Conservation (phyloP, 805 yeast genomes). For the Pichia nakasei region DNA sequence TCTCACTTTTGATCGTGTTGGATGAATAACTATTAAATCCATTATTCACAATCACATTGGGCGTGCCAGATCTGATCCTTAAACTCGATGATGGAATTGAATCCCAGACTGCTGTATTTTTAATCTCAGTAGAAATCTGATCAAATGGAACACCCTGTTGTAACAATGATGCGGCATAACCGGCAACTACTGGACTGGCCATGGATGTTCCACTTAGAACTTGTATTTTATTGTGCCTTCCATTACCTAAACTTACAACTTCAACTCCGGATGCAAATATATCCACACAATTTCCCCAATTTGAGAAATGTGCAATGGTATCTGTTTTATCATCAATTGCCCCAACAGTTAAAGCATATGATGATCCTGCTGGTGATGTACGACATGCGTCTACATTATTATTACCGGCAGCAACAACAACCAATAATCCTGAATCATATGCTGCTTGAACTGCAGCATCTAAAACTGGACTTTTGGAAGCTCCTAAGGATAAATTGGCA, state of each 20-base stretch:
- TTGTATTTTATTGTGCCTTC: neutral
- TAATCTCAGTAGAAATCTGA: constrained; percentile 34
- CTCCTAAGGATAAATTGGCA: constrained; percentile 76
- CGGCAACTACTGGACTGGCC: constrained; percentile 73
- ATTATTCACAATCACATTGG: constrained; percentile 43
- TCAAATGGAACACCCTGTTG: constrained; percentile 39
- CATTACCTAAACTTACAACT: constrained; percentile 42
- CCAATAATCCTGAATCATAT: constrained; percentile 55
- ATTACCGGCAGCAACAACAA: constrained; percentile 87
- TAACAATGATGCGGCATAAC: constrained; percentile 47
- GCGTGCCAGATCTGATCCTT: constrained; percentile 43
- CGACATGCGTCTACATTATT: constrained; percentile 67
- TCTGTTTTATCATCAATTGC: constrained; percentile 76
- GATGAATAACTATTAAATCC: constrained; percentile 8
- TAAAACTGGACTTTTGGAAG: constrained; percentile 54
- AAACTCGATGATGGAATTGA: constrained; percentile 39
- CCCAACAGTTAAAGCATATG: constrained; percentile 70
- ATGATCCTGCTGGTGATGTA: constrained; percentile 81
- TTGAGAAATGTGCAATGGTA: constrained; percentile 67
- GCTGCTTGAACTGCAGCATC: constrained; percentile 77
- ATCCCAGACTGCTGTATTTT: constrained; percentile 38
- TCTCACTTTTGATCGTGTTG: neutral
- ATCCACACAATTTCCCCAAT: constrained; percentile 90
- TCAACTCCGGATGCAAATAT: constrained; percentile 75
- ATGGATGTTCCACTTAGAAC: constrained; percentile 67